These are phyloP conservation scores for Cadophora gregata DNA, from an alignment of 2,329 filamentous ascomycete genomes.

Conservation along the genomic window DNA sequence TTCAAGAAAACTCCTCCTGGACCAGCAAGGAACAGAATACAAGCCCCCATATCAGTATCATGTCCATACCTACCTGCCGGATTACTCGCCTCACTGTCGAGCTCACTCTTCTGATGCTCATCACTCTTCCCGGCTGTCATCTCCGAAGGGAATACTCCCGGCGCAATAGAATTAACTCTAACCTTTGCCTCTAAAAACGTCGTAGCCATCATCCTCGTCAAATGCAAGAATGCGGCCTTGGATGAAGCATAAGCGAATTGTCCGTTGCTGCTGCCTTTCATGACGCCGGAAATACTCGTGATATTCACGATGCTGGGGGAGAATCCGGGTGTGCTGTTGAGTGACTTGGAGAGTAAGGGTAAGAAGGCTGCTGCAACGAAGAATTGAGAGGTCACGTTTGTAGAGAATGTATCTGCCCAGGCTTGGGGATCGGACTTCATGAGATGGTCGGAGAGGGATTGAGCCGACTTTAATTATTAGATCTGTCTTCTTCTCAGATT, in stretches of 20 bases:
- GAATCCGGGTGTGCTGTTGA: constrained; percentile 39
- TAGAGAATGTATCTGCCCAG: constrained; percentile 73
- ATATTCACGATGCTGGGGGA: constrained; percentile 34
- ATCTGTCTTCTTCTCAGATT: neutral
- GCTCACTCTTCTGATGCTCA: constrained; percentile 57
- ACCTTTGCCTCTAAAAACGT: constrained; percentile 58
- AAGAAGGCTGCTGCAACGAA: constrained; percentile 67
- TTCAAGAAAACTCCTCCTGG: constrained; percentile 58
- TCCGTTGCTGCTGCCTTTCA: constrained; percentile 40
- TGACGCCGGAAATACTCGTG: constrained; percentile 32
- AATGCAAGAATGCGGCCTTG: constrained; percentile 56
- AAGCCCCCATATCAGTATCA: constrained; percentile 58
- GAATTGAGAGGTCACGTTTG: constrained; percentile 72
- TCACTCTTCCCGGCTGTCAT: constrained; percentile 54
- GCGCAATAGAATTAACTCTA: constrained; percentile 62
- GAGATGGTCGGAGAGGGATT: constrained; percentile 57
- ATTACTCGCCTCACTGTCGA: constrained; percentile 56
- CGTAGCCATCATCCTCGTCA: constrained; percentile 58
- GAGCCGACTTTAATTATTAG: constrained; percentile 38
- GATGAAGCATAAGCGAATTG: constrained; percentile 45
- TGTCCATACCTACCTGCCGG: constrained; percentile 50
- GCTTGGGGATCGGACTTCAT: constrained; percentile 56
- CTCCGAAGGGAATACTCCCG: constrained; percentile 52
- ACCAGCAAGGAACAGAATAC: constrained; percentile 56
- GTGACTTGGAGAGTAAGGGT: constrained; percentile 60